A percentile compares a stretch with the other conserved stretches of the same genome.
Evolutionary conservation across 768 basidiomycete species (phyloP).

Genomic region (Boletus bicolor): DNA sequence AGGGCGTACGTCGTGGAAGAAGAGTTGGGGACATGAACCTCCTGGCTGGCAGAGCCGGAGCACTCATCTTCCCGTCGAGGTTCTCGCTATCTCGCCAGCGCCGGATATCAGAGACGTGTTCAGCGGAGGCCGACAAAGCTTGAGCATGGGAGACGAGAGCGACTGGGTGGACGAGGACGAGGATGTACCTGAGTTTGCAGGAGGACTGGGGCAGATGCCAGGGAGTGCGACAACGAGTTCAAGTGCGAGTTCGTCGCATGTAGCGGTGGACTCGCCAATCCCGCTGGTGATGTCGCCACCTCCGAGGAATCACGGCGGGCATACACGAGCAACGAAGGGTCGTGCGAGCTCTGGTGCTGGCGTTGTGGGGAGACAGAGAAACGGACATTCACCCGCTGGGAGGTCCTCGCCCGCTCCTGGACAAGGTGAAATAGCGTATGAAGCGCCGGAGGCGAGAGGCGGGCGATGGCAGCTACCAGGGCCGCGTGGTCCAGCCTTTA

Average conservation of each 20-base stretch:
- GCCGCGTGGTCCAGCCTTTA: constrained; percentile 67
- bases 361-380: constrained; percentile 39
- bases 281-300: constrained; percentile 47
- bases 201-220: constrained; percentile 67
- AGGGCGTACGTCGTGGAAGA: constrained; percentile 82
- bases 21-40: constrained; percentile 83
- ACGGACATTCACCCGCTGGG: constrained; percentile 58
- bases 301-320: constrained; percentile 44
- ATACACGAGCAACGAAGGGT: constrained; percentile 35
- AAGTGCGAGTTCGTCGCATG: constrained; percentile 23
- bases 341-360: constrained; percentile 24
- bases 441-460: constrained; percentile 47
- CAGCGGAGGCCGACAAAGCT: constrained; percentile 53
- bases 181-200: constrained; percentile 65
- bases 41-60: constrained; percentile 75
- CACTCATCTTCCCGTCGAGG: constrained; percentile 71
- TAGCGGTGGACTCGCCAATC: constrained; percentile 36
- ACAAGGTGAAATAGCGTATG: constrained; percentile 42
- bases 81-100: constrained; percentile 63
- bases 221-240: constrained; percentile 28
- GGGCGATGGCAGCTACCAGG: constrained; percentile 68
- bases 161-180: constrained; percentile 92
- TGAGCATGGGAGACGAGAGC: constrained; percentile 68
- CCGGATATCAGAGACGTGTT: constrained; percentile 72
- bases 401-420: constrained; percentile 57